Percentiles rank a stretch among this genome's conserved stretches.
phyloP scores from a whole-genome alignment of 2,329 filamentous ascomycete species.

The Phialemonium atrogriseum region DNA sequence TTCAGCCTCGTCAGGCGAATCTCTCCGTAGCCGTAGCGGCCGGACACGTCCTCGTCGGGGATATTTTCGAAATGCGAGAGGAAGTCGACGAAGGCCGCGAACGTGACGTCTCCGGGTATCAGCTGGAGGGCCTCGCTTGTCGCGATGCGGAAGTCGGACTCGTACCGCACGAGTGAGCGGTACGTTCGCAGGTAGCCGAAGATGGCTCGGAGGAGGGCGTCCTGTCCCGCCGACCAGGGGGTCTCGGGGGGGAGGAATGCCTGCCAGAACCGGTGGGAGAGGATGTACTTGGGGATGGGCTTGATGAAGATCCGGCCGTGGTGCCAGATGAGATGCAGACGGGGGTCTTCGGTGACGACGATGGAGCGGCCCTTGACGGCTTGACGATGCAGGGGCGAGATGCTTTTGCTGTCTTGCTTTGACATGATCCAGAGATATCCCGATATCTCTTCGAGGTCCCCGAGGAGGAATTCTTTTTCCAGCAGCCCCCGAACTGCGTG shows the following conservation, averaged over 20 bases:
- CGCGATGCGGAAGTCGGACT: constrained; percentile 3
- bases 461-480: too few species aligned
- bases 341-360: background rate
- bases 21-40: background rate
- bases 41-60: background rate
- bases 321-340: constrained; percentile 4
- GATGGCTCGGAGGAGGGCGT: constrained; percentile 1
- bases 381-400: constrained; percentile 2
- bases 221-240: too few species aligned
- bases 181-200: constrained; percentile 6
- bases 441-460: too few species aligned
- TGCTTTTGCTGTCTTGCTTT: too few species aligned
- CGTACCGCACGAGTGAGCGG: constrained; percentile 3
- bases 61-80: background rate
- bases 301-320: constrained; percentile 4
- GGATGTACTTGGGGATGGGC: constrained; percentile 5
- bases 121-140: background rate
- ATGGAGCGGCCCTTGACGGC: background rate
- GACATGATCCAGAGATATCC: too few species aligned
- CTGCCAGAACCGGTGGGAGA: constrained; percentile 5
- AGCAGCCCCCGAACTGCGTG: too few species aligned
- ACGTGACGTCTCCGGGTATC: background rate
- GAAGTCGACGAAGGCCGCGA: background rate
- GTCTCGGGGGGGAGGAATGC: constrained; percentile 1
- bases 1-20: background rate